These are phyloP conservation scores for Hanseniaspora lachancei DNA, from an alignment of 805 yeast species.

Conservation along the genomic window DNA sequence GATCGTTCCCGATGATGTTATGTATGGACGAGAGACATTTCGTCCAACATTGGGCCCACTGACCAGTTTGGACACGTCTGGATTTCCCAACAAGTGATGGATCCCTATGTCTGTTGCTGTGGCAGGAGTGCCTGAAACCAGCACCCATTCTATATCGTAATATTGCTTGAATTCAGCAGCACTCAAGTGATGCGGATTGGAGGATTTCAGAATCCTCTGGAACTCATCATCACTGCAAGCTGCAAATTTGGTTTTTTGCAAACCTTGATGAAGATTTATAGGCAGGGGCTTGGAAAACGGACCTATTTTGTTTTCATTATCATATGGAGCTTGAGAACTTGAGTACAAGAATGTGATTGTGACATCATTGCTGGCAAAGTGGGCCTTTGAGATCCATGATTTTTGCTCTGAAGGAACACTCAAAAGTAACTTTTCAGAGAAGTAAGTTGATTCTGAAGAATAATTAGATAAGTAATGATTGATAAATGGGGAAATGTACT, in stretches of 20 bases:
- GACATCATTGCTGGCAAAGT: slow-evolving; percentile 63
- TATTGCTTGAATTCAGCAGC: slow-evolving; percentile 17
- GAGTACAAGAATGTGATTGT: slow-evolving; percentile 50
- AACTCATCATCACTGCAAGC: background rate
- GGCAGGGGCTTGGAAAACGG: slow-evolving; percentile 48
- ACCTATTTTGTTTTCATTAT: slow-evolving; percentile 42
- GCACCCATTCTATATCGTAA: slow-evolving; percentile 61
- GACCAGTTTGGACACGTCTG: slow-evolving; percentile 36
- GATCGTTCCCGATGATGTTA: slow-evolving; percentile 84
- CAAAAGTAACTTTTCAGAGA: slow-evolving; percentile 69
- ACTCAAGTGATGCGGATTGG: background rate
- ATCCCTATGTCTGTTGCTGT: slow-evolving; percentile 86
- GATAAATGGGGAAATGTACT: slow-evolving; percentile 71
- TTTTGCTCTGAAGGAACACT: slow-evolving; percentile 72
- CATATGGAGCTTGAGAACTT: slow-evolving; percentile 25
- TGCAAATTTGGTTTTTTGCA: slow-evolving; percentile 2
- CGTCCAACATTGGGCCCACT: slow-evolving; percentile 96
- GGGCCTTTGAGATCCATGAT: slow-evolving; percentile 98
- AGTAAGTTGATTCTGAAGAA: slow-evolving; percentile 37
- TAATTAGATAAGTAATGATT: slow-evolving; percentile 32
- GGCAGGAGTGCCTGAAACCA: slow-evolving; percentile 91
- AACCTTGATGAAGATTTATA: slow-evolving; percentile 14
- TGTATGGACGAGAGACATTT: slow-evolving; percentile 77
- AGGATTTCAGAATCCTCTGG: background rate
- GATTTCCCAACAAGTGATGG: slow-evolving; percentile 41